Base-by-base conservation (phyloP, 805 yeast species). In the Lachancea sp. region DNA sequence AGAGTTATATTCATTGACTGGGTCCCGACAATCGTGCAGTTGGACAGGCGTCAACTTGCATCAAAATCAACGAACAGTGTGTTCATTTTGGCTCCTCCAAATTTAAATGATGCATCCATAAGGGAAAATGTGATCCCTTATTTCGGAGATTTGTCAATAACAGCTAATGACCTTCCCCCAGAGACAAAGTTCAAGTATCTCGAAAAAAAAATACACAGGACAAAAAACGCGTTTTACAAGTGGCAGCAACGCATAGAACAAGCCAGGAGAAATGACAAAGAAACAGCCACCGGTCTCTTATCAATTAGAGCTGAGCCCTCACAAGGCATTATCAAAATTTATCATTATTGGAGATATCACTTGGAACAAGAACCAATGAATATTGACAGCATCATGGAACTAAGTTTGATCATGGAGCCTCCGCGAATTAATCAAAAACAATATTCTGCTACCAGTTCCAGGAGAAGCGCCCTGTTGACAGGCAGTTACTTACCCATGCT, bases 11-110 rank as follows among this genome's bases (percentile, higher is more conserved):
- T 79, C 32, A 77, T 78, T 37, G 94, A 84, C 51, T 90, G 97
- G 97, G 85, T 92, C 0, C 95, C 94, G 2, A 94, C 90, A 18
- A 80, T 86, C 7, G 86, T 84, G 63, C 97, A 89, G 55, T 69
- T 90, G 25, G 94, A 87, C 47, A 74, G 92, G 54, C 71, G 92
- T 50, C 73, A 80, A 36, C 69, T 83, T 60, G 68, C 74, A 16
- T 70, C 76, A 33, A 75, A 77, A 36, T 67, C 78, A 4, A 69
- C 77, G 29, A 74, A 71, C 40, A 74, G 78, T 41, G 60, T 71
- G 74, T 38, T 77, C 80, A 21, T 88, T 21, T 72, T 86, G 68
- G 89, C 94, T 8, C 87, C 96, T 3, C 84, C 90, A 51, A 92
- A 94, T 8, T 70, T 90, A 49, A 96, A 96, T 28, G 74, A 75